phyloP scores from a whole-genome alignment of 352 stramenopile species.

The Globisporangium canariense region DNA sequence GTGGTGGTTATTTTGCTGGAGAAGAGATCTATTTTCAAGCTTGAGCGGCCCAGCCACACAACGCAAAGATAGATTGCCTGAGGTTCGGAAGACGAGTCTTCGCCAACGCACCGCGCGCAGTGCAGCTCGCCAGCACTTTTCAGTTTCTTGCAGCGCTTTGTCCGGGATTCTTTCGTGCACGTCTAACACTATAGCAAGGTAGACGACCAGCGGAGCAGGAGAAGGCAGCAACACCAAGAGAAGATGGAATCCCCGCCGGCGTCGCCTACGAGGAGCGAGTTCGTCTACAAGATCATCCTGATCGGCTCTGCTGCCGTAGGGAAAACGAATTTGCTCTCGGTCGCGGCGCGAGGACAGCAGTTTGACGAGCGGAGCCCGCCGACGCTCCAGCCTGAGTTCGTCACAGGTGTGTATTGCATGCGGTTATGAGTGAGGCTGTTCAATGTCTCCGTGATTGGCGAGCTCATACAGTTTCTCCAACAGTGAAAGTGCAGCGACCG shows the following conservation, averaged over 20 bases:
- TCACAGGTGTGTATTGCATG: conserved; percentile 30
- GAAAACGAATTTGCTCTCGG: conserved; percentile 60
- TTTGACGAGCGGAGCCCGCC: conserved; percentile 49
- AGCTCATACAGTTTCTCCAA: neutral
- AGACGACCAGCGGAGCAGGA: neutral
- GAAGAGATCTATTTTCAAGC: no score
- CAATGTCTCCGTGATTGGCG: neutral
- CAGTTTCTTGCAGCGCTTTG: neutral
- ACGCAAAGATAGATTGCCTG: neutral
- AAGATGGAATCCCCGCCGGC: conserved; percentile 30
- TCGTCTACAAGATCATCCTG: conserved; percentile 62
- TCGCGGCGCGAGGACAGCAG: conserved; percentile 51
- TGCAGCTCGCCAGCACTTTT: neutral
- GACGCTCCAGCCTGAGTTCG: conserved; percentile 63
- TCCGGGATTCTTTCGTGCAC: neutral
- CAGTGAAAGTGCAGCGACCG: conserved; percentile 61
- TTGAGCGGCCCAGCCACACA: no score
- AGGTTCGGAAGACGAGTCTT: neutral
- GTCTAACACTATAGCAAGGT: neutral
- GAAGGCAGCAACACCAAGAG: neutral
- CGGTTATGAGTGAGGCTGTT: neutral
- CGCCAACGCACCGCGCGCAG: neutral
- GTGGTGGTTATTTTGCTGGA: no score
- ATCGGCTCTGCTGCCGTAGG: conserved; percentile 59
- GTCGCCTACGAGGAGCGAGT: conserved; percentile 40